Base-by-base conservation (phyloP, 306 rosid species). In the Acacia melanoxylon region DNA sequence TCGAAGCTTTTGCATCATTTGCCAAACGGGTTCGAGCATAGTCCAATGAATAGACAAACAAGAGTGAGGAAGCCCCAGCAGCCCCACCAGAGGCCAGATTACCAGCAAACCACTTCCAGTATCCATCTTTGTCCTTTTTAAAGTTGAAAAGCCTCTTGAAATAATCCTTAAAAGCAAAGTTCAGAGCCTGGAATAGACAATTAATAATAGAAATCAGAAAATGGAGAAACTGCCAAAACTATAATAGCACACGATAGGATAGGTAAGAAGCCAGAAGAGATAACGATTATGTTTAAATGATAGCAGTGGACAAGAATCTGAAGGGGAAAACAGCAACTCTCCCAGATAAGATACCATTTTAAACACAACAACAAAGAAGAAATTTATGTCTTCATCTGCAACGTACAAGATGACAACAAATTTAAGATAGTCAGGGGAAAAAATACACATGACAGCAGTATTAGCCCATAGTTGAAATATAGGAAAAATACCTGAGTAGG, bases 71-170 rank as follows among this genome's bases (percentile, higher is more conserved):
- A 77, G 97, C 98, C 70, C 98, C 98, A 81, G 97, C 97, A 77
- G 94, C 93, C 29, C 92, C 97, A 83, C 98, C 98, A 72, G 97
- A 92, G 31, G 94, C 98, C 90, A 94, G 56, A 85, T 92, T 94
- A 80, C 97, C 98, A 82, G 98, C 97, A 84, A 94, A 92, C 98
- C 98, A 92, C 85, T 92, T 94, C 97, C 95, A 92, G 85, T 93
- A 93, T 68, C 94, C 97, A 88, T 93, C 98, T 79, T 2, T 91
- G 80, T 93, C 97, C 79, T 94, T 94, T 68, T 92, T 94, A 85
- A 92, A 92, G 86, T 94, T 94, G 81, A 94, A 94, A 79, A 91
- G 93, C 81, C 92, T 92, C 91, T 89, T 92, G 87, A 94, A 94
- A 79, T 94, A 89, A 92, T 94, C 98, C 89, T 92, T 94, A 82